Conservation (phyloP, 148 eudicot genomes). For the Fagopyrum tataricum region DNA sequence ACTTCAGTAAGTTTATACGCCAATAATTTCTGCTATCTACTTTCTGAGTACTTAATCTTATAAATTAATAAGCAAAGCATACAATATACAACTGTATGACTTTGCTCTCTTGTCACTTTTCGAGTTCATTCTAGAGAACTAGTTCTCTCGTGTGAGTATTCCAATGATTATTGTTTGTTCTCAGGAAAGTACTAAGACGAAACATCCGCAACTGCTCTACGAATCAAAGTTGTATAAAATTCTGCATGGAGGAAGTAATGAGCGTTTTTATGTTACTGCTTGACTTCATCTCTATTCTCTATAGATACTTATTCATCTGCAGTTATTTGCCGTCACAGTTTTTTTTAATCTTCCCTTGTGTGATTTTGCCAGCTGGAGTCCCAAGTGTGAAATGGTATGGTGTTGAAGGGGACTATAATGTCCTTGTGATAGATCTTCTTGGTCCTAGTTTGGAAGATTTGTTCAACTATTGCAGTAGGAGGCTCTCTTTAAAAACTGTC, state of each 20-base stretch:
- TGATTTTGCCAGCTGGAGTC: slow-evolving; percentile 67
- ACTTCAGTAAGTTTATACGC: background rate
- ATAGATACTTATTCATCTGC: slow-evolving; percentile 11
- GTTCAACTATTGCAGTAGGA: slow-evolving; percentile 91
- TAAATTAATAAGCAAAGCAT: background rate
- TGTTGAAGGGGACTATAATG: slow-evolving; percentile 96
- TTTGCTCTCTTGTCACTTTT: background rate
- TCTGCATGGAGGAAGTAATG: slow-evolving; percentile 88
- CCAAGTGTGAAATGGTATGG: slow-evolving; percentile 91
- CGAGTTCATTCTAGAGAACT: background rate
- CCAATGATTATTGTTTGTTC: slow-evolving; percentile 5
- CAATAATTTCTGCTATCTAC: background rate
- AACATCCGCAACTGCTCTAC: slow-evolving; percentile 80
- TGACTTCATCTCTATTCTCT: slow-evolving; percentile 5
- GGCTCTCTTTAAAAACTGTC: slow-evolving; percentile 85
- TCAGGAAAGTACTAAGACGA: slow-evolving; percentile 81
- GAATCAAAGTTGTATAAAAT: slow-evolving; percentile 81
- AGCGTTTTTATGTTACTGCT: slow-evolving; percentile 15
- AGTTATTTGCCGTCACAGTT: slow-evolving; percentile 12
- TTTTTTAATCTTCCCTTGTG: background rate
- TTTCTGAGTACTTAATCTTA: background rate
- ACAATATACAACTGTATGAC: background rate
- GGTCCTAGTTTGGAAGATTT: slow-evolving; percentile 97
- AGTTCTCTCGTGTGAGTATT: background rate
- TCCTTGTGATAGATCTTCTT: slow-evolving; percentile 88